phyloP scores from a whole-genome alignment of 345 rosid species.

The Lumnitzera littorea region DNA sequence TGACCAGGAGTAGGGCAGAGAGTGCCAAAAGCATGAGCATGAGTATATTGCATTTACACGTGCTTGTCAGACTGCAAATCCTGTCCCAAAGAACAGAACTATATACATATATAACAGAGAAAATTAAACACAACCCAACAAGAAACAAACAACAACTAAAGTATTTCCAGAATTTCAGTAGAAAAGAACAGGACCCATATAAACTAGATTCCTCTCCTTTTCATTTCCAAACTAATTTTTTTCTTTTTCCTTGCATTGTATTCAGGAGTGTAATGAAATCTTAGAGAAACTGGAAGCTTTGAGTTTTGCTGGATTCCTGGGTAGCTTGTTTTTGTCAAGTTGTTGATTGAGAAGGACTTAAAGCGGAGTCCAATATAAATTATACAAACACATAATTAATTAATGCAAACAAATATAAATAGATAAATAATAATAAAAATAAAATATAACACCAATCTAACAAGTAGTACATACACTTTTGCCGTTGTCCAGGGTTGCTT shows the following conservation, averaged over 20 bases:
- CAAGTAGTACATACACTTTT: conserved; percentile 4
- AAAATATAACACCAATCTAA: too few species aligned
- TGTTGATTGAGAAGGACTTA: background rate
- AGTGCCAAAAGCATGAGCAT: conserved; percentile 44
- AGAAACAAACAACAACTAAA: conserved; percentile 5
- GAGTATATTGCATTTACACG: conserved; percentile 13
- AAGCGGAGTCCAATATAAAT: too few species aligned
- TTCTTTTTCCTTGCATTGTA: conserved; percentile 1
- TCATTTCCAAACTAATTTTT: conserved; percentile 7
- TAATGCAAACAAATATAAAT: too few species aligned
- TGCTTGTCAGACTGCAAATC: conserved; percentile 14
- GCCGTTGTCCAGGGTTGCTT: conserved; percentile 24
- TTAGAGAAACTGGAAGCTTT: conserved; percentile 3
- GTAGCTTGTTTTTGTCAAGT: conserved; percentile 22
- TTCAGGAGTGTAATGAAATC: conserved; percentile 17
- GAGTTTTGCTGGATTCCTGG: conserved; percentile 34
- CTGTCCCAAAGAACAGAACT: conserved; percentile 14
- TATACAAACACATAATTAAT: too few species aligned
- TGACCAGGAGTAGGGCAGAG: conserved; percentile 17
- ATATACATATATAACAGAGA: conserved; percentile 7
- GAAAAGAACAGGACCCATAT: conserved; percentile 18
- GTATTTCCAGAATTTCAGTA: conserved; percentile 13
- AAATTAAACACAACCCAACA: conserved; percentile 13
- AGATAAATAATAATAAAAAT: too few species aligned
- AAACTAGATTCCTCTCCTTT: conserved; percentile 40